A percentile compares a stretch with the other conserved stretches of the same genome.
Evolutionary conservation across 208 protist genomes (phyloP).

Genomic region (Acanthamoeba triangularis): DNA sequence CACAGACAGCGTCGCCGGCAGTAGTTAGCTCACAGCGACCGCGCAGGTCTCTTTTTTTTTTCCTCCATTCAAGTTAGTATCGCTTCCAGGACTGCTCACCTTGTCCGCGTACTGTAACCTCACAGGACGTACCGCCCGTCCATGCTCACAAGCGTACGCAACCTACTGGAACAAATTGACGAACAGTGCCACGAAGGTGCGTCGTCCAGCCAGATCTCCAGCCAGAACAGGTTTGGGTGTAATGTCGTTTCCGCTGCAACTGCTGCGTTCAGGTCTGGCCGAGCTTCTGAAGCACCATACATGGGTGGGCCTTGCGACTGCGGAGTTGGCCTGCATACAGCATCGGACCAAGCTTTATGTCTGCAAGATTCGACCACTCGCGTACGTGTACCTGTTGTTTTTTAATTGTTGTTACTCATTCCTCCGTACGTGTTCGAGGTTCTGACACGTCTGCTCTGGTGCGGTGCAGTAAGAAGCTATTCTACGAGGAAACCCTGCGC

Average conservation of each 20-base stretch:
- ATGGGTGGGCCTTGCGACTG: slow-evolving; percentile 76
- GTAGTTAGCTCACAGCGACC: not conserved
- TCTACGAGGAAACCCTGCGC: slow-evolving; percentile 78
- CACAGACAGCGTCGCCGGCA: not conserved
- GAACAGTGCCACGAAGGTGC: slow-evolving; percentile 54
- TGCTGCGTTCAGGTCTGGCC: slow-evolving; percentile 42
- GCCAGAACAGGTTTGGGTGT: not conserved
- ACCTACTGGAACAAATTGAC: slow-evolving; percentile 44
- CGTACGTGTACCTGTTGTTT: no score
- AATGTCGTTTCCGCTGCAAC: not conserved
- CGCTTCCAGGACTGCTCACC: not conserved
- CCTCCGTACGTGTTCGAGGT: not conserved
- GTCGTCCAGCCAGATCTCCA: not conserved
- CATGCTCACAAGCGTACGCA: slow-evolving; percentile 74
- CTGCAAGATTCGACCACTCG: slow-evolving; percentile 62
- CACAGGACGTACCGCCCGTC: slow-evolving; percentile 39
- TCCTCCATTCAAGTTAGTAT: not conserved
- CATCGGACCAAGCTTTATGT: slow-evolving; percentile 82
- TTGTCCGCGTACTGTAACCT: not conserved
- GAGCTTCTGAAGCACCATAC: slow-evolving; percentile 70
- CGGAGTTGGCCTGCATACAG: slow-evolving; percentile 70
- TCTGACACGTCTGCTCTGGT: not conserved
- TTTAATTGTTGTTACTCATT: not conserved
- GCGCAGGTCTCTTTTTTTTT: not conserved
- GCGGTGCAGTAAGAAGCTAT: slow-evolving; percentile 75